Base-by-base conservation (phyloP, 805 yeast genomes). In the Candida boidinii region DNA sequence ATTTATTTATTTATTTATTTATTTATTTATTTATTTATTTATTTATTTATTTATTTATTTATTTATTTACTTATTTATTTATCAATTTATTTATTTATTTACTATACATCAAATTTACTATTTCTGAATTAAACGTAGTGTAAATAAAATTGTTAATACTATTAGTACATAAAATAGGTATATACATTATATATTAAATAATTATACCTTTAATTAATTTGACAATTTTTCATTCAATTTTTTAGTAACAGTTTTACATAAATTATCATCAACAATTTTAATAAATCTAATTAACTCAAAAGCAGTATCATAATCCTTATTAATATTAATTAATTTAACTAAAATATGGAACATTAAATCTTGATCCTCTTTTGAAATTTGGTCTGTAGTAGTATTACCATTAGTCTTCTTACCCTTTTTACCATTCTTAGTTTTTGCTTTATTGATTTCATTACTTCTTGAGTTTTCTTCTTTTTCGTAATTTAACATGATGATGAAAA, bases 231-330 rank as follows among this genome's bases (percentile, higher is more conserved):
- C 22, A 30, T 44, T 49, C 36, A 56, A 28, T 22, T 39, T 45
- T 13, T 36, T 53, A 6, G 67, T 59, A 21, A 65, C 50, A 3
- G 65, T 66, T 36, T 65, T 43, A 32, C 55, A 53, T 14, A 48
- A 37, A 17, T 47, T 43, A 22, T 53, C 58, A 31, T 58, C 76
- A 23, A 73, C 56, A 13, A 73, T 46, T 43, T 73, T 73, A 34
- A 73, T 62, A 42, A 70, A 73, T 30, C 79, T 55, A 33, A 75
- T 60, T 35, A 73, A 51, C 41, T 73, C 78, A 47, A 70, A 71
- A 26, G 76, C 66, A 46, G 73, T 68, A 28, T 68, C 75, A 62
- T 70, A 73, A 35, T 61, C 57, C n/a, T 58, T 56, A 7, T 48
- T 45, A 23, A 55, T 55, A 9, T 4, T 31, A 13, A 56, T 51